Conservation (phyloP, 2,329 filamentous ascomycete genomes). For the Ophiostoma fasciatum region DNA sequence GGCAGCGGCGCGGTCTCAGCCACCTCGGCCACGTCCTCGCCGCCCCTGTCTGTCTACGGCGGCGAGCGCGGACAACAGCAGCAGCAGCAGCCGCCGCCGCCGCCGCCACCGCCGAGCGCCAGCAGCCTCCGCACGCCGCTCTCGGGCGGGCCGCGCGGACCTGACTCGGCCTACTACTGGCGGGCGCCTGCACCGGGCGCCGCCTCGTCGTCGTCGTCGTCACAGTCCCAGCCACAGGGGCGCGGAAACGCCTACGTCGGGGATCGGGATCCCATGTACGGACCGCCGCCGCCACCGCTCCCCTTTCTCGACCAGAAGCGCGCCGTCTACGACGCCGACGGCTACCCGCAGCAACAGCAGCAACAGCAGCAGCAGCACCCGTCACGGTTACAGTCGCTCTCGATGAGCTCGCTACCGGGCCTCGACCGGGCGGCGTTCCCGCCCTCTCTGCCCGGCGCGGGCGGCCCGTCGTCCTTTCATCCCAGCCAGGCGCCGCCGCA, state of each 20-base stretch:
- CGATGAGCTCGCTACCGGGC: neutral
- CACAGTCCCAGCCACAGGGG: too few relatives aligned
- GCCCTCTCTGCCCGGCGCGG: neutral
- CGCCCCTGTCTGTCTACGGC: neutral
- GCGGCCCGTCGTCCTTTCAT: neutral
- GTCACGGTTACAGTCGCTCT: conserved; percentile 4
- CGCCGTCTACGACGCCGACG: neutral
- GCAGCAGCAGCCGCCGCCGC: neutral
- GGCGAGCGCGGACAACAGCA: neutral
- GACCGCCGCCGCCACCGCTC: neutral
- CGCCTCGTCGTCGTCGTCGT: too few relatives aligned
- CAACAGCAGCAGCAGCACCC: conserved; percentile 1
- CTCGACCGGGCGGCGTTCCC: conserved; percentile 1
- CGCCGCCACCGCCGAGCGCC: neutral
- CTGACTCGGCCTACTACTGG: neutral
- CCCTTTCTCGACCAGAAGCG: neutral
- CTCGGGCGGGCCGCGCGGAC: neutral
- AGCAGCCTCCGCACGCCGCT: neutral
- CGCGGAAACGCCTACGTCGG: too few relatives aligned
- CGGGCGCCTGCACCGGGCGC: too few relatives aligned
- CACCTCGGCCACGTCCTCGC: neutral
- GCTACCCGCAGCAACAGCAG: neutral
- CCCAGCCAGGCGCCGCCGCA: neutral
- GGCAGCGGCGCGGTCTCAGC: too few relatives aligned
- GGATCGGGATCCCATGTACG: too few relatives aligned